phyloP scores from a whole-genome alignment of 2,329 filamentous ascomycete genomes.

The Alternaria gansuensis region DNA sequence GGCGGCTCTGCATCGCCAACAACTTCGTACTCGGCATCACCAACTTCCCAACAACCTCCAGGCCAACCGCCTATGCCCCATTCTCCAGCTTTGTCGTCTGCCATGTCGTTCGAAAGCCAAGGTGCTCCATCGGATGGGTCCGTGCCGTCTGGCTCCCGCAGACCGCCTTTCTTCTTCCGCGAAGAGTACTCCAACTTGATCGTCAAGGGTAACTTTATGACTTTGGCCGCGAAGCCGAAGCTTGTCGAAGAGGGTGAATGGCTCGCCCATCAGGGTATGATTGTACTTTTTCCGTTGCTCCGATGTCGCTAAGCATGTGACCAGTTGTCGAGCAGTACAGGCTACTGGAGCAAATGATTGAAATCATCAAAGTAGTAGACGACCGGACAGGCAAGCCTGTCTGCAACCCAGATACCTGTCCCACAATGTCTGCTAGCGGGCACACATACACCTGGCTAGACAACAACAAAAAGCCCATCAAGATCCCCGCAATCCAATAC shows the following conservation, averaged over 20 bases:
- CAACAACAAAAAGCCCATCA: constrained; percentile 83
- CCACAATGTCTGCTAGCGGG: constrained; percentile 92
- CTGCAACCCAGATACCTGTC: constrained; percentile 84
- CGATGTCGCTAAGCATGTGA: constrained; percentile 37
- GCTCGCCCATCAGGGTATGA: constrained; percentile 89
- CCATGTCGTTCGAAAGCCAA: constrained; percentile 73
- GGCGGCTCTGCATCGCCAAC: constrained; percentile 51
- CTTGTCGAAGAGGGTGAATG: constrained; percentile 95
- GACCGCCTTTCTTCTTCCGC: constrained; percentile 78
- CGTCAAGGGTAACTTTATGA: constrained; percentile 98
- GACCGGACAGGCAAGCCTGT: constrained; percentile 76
- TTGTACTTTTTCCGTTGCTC: constrained; percentile 53
- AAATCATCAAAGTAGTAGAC: constrained; percentile 86
- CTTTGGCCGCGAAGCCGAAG: constrained; percentile 88
- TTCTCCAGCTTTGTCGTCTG: constrained; percentile 47
- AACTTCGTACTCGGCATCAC: constrained; percentile 46
- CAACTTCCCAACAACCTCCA: constrained; percentile 46
- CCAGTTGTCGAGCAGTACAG: constrained; percentile 92
- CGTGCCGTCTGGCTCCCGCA: constrained; percentile 64
- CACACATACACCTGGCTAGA: constrained; percentile 98
- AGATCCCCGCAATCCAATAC: constrained; percentile 91
- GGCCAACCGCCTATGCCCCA: constrained; percentile 50
- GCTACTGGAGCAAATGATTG: constrained; percentile 86
- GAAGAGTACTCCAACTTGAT: constrained; percentile 82
- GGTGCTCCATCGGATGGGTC: constrained; percentile 53